Evolutionary conservation across 78 protist species (phyloP), one percentile per base, ranked within the genome.

Genomic region (Dictyostelium intermedium): DNA sequence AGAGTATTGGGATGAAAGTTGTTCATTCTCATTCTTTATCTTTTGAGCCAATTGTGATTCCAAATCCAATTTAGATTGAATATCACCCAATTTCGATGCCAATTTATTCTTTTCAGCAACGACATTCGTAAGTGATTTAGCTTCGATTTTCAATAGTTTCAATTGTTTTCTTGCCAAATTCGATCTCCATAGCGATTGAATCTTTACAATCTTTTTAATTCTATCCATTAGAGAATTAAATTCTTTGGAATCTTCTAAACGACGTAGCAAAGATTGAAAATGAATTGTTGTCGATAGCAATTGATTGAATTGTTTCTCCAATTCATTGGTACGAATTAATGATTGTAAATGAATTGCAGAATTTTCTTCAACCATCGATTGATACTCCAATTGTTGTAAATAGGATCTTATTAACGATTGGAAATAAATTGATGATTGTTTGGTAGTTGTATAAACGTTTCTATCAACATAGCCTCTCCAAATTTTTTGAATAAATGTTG

Each of bases 131-230:
- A 89, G 23, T 34, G 87, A 80, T 63, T 81, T 78, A 25, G 96
- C 83, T 41, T 92, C 91, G 2, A 66, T 45, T 11, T 72, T 60
- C 61, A 92, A 5, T 61, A 84, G 50, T 9, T 34, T 11, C 10
- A 69, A 82, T 25, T 43, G 27, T 25, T 47, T 30, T 16, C 53
- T n/a, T 10, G 96, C 96, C 1, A 39, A 13, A 18, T 78, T 92
- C 1, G 39, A 56, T 72, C 92, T 84, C 92, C 92, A 92, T 20
- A 70, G 13, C 1, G 80, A 34, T 80, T 92, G 96, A 18, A 84
- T 56, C 16, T 35, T 61, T 4, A 53, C 60, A 13, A 61, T 45
- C 5, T 80, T 30, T 3, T 35, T 10, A 11, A 61, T 50, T 39
- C 30, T 53, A 5, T 23, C 35, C 14, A 11, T 23, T 5, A 61